A percentile compares a stretch with the other conserved stretches of the same genome.
phyloP scores from a whole-genome alignment of 2,329 filamentous ascomycete species.

The Monilinia vaccinii-corymbosi region DNA sequence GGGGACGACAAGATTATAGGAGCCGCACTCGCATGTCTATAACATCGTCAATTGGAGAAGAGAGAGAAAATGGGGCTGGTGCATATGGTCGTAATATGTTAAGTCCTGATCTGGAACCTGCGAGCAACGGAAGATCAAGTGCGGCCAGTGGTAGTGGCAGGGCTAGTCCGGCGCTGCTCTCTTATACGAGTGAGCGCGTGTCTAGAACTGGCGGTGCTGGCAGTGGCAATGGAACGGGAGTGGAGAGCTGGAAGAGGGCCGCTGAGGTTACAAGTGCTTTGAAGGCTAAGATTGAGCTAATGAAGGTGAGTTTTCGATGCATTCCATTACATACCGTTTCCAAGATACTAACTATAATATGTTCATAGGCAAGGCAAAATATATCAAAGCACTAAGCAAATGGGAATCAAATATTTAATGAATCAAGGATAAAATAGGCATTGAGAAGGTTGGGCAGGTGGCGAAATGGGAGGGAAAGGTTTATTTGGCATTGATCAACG shows the following conservation, averaged over 20 bases:
- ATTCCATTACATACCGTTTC: background rate
- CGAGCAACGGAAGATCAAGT: constrained; percentile 25
- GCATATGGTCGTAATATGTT: constrained; percentile 28
- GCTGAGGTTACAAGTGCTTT: constrained; percentile 96
- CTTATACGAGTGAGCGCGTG: constrained; percentile 21
- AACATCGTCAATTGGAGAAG: constrained; percentile 57
- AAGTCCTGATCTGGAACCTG: constrained; percentile 25
- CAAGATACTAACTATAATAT: constrained; percentile 6
- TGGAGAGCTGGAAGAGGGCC: constrained; percentile 93
- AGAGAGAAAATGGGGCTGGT: constrained; percentile 61
- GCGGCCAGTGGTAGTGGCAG: constrained; percentile 28
- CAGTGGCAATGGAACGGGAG: constrained; percentile 42
- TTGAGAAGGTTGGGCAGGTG: background rate
- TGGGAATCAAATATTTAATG: constrained; percentile 2
- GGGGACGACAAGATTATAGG: constrained; percentile 19
- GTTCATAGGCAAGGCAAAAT: constrained; percentile 40
- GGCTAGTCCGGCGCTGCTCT: constrained; percentile 24
- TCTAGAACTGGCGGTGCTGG: constrained; percentile 20
- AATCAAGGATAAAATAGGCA: constrained; percentile 1
- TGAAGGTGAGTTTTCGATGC: constrained; percentile 58
- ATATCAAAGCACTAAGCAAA: constrained; percentile 34
- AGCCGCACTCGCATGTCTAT: constrained; percentile 41
- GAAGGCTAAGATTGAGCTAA: constrained; percentile 95
- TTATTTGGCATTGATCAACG: constrained; percentile 9
- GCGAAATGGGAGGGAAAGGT: constrained; percentile 2